Conservation (phyloP, 208 protist species). For the Wallacemonas sp. region DNA sequence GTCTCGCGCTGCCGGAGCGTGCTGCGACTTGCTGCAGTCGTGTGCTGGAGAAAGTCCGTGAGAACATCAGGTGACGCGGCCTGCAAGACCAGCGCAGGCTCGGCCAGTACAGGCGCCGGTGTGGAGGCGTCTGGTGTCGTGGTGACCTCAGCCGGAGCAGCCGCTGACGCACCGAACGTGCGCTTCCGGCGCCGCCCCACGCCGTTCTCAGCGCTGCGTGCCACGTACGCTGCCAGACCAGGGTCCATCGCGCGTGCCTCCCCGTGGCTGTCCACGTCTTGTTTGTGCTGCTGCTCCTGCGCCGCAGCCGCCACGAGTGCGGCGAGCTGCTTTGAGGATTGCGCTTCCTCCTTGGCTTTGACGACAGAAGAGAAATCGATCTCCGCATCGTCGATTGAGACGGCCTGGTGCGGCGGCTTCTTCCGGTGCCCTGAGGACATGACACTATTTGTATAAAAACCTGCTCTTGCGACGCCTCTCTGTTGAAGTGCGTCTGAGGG, state of each 20-base stretch:
- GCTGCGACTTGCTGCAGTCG: conserved; percentile 9
- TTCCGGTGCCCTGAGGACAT: conserved; percentile 7
- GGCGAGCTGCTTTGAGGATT: background rate
- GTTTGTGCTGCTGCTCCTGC: conserved; percentile 10
- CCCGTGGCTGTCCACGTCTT: background rate
- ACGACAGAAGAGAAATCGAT: conserved; percentile 74
- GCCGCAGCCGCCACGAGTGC: conserved; percentile 16
- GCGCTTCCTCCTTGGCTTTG: background rate
- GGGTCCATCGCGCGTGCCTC: conserved; percentile 18
- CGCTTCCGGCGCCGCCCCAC: conserved; percentile 8
- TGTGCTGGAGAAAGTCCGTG: background rate
- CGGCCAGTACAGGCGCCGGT: too few species aligned
- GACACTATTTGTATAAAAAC: background rate
- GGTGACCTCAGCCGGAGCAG: background rate
- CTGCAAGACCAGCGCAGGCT: background rate
- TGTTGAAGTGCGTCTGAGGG: too few species aligned
- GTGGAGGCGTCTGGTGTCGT: too few species aligned
- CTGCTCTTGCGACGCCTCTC: too few species aligned
- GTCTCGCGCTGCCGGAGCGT: conserved; percentile 22
- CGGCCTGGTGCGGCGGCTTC: conserved; percentile 24
- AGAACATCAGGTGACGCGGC: background rate
- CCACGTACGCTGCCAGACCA: conserved; percentile 23
- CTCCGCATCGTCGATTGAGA: conserved; percentile 61
- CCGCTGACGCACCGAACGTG: background rate
- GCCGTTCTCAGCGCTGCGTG: conserved; percentile 11